These are phyloP conservation scores for Mycocentrospora acerina DNA, from an alignment of 2,329 filamentous ascomycete species.

Conservation along the genomic window DNA sequence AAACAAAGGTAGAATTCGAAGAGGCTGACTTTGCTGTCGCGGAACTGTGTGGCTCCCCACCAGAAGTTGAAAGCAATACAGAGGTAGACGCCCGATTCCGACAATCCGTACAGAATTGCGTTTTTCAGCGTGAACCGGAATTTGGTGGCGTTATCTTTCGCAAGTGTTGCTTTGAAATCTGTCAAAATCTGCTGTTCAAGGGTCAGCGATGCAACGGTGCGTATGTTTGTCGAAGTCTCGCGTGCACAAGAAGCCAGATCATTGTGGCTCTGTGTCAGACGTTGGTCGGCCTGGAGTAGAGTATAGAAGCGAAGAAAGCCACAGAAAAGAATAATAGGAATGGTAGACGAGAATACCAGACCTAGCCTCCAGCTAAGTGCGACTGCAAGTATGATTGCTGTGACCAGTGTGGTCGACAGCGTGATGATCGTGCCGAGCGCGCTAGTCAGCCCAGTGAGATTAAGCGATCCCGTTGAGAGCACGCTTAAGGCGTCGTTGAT, in stretches of 20 bases:
- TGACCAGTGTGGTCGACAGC: slow-evolving; percentile 73
- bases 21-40: not conserved
- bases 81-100: slow-evolving; percentile 3
- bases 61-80: slow-evolving; percentile 9
- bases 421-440: slow-evolving; percentile 79
- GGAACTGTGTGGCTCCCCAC: slow-evolving; percentile 7
- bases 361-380: slow-evolving; percentile 82
- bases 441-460: slow-evolving; percentile 72
- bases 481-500: no score
- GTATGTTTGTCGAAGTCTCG: slow-evolving; percentile 8
- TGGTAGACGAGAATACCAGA: slow-evolving; percentile 52
- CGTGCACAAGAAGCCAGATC: slow-evolving; percentile 4
- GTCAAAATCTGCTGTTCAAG: slow-evolving; percentile 3
- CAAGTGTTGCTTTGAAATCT: slow-evolving; percentile 2
- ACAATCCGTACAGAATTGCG: slow-evolving; percentile 4
- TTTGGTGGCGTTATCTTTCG: not conserved
- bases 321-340: not conserved
- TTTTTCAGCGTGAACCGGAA: slow-evolving; percentile 1
- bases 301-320: not conserved
- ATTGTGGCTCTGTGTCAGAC: slow-evolving; percentile 4
- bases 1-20: slow-evolving; percentile 9
- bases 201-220: slow-evolving; percentile 9
- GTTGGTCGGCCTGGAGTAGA: slow-evolving; percentile 7
- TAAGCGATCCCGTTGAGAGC: slow-evolving; percentile 69
- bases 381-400: slow-evolving; percentile 67